Evolutionary conservation across 345 rosid species (phyloP).

Genomic region (Nasturtium officinale): DNA sequence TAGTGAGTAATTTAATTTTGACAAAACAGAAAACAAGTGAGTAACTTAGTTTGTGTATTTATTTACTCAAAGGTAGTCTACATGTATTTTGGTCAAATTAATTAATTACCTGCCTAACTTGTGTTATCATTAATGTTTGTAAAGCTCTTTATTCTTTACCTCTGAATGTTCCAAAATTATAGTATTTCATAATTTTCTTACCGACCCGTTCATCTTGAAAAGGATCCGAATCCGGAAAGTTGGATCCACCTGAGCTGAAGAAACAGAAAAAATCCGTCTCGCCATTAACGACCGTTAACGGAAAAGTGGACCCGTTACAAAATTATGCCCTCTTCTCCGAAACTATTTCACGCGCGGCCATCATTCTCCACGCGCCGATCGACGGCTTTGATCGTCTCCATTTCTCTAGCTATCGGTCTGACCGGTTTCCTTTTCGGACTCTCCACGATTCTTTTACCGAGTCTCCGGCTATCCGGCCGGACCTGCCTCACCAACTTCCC

Average conservation of each 20-base stretch:
- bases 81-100: slow-evolving; percentile 12
- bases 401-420: slow-evolving; percentile 59
- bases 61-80: not conserved
- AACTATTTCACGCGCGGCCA: slow-evolving; percentile 56
- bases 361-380: slow-evolving; percentile 53
- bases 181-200: not conserved
- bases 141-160: not conserved
- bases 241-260: slow-evolving; percentile 34
- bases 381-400: slow-evolving; percentile 46
- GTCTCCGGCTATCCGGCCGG: slow-evolving; percentile 37
- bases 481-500: slow-evolving; percentile 44
- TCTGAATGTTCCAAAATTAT: slow-evolving; percentile 18
- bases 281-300: slow-evolving; percentile 38
- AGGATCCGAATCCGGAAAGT: slow-evolving; percentile 36
- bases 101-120: slow-evolving; percentile 20
- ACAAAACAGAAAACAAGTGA: no score
- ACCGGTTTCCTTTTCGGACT: slow-evolving; percentile 69
- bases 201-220: not conserved
- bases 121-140: not conserved
- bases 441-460: slow-evolving; percentile 45
- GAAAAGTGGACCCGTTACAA: slow-evolving; percentile 22
- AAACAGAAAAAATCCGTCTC: not conserved
- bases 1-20: no score
- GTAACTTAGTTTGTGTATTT: not conserved
- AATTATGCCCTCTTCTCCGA: slow-evolving; percentile 79